Percentiles rank a stretch among this genome's conserved stretches.
These are phyloP conservation scores for Podila horticola DNA, from an alignment of 192 early-diverging fungal species.

Conservation along the genomic window DNA sequence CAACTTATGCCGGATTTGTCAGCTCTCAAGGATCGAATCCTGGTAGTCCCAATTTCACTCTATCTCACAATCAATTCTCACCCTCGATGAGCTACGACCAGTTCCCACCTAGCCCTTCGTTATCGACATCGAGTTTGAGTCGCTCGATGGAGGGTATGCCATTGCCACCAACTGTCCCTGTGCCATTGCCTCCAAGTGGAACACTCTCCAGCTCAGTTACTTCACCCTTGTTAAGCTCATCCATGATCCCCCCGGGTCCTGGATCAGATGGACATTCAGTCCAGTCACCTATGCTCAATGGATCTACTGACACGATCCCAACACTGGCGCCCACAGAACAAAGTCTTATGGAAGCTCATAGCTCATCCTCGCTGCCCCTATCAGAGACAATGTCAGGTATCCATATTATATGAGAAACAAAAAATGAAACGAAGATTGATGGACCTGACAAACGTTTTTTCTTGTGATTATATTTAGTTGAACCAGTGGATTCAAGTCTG, in stretches of 20 bases:
- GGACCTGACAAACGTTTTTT: background rate
- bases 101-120: background rate
- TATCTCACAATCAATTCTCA: background rate
- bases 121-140: background rate
- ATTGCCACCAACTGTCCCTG: background rate
- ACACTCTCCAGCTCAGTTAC: background rate
- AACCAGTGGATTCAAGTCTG: constrained; percentile 29
- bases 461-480: background rate
- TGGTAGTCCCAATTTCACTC: background rate
- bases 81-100: background rate
- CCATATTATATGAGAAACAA: background rate
- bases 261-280: background rate
- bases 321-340: background rate
- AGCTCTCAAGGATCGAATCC: constrained; percentile 11
- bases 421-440: background rate
- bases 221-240: background rate
- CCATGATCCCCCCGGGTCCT: background rate
- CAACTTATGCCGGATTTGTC: background rate
- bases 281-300: background rate
- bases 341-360: background rate
- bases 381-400: background rate
- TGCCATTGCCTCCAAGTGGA: background rate
- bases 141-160: background rate
- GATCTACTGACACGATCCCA: background rate
- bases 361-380: background rate